A percentile compares a stretch with the other conserved stretches of the same genome.
Evolutionary conservation across 2,329 filamentous ascomycete genomes (phyloP).

Genomic region (Ophiocordyceps australis): DNA sequence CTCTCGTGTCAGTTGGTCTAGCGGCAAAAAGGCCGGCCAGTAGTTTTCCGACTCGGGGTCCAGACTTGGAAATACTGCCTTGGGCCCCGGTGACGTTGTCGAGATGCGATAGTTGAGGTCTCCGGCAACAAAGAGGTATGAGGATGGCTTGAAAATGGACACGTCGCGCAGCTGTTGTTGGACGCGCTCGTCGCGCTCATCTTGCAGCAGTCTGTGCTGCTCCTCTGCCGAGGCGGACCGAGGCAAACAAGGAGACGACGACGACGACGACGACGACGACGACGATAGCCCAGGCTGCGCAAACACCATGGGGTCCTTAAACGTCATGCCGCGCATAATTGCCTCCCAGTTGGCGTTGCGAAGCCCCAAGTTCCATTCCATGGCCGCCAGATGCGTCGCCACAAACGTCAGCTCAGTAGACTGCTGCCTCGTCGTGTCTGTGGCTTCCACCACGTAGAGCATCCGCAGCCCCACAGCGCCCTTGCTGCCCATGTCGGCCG

Average conservation of each 20-base stretch:
- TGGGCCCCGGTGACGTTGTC: constrained; percentile 39
- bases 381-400: constrained; percentile 72
- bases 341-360: constrained; percentile 80
- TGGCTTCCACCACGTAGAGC: constrained; percentile 30
- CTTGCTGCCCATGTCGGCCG: constrained; percentile 88
- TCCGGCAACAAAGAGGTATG: constrained; percentile 71
- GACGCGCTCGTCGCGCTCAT: constrained; percentile 15
- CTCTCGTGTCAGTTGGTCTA: constrained; percentile 69
- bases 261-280: constrained; percentile 6
- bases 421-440: constrained; percentile 5
- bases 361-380: constrained; percentile 58
- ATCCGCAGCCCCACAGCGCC: constrained; percentile 71
- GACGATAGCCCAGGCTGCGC: constrained; percentile 3
- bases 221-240: no score
- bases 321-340: constrained; percentile 66
- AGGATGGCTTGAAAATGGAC: constrained; percentile 56
- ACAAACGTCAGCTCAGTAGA: constrained; percentile 65
- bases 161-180: constrained; percentile 31
- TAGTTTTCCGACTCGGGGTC: constrained; percentile 37
- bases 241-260: not conserved
- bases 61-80: constrained; percentile 44
- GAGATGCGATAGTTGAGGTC: constrained; percentile 92
- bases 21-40: constrained; percentile 46
- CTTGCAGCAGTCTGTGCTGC: constrained; percentile 13
- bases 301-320: constrained; percentile 35